Base-by-base conservation (phyloP, 495 filamentous ascomycete genomes). In the Hypoxylon perforatum region DNA sequence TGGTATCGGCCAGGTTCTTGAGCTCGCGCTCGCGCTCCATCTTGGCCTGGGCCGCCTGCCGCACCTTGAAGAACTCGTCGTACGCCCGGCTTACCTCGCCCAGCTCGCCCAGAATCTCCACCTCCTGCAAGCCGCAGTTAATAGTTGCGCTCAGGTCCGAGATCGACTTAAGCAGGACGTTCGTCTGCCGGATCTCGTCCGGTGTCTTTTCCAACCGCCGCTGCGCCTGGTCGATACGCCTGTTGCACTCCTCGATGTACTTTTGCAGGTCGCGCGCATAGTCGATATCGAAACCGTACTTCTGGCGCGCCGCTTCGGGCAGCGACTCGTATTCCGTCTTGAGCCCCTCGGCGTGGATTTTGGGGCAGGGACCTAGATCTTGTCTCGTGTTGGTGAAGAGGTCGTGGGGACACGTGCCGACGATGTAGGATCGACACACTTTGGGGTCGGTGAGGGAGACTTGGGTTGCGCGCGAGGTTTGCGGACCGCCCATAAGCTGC, bases 361-460 rank as follows among this genome's bases (percentile, higher is more conserved):
- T 95, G 33, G 92, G 87, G 71, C 95, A 99, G 0, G 88, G 88
- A 17, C 95, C 95, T 28, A 97, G 85, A 76, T 99, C 95, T 85
- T 97, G 92, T 80, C 97, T 98, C 39, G 95, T 99, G 81, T 99
- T 99, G 63, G 94, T 98, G 86, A 99, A 99, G 74, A 98, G 93
- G 80, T 99, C 95, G 82, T 97, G 94, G 4, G 95, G 95, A 76
- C 95, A 99, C 39, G 91, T 96, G 67, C 95, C 95, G 63, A 87
- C 92, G 51, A 99, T 86, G 79, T 93, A 97, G 57, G 93, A 97
- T 53, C 93, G 92, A 82, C 95, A 99, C 65, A 97, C 91, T 80
- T 96, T 97, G 33, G 90, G 83, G 78, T 99, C 96, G 46, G 91
- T 95, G 65, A 98, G 90, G 45, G 91, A 88, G 73, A 97, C 86